phyloP scores from a whole-genome alignment of 805 yeast genomes.

The Tetrapisispora fleetii region DNA sequence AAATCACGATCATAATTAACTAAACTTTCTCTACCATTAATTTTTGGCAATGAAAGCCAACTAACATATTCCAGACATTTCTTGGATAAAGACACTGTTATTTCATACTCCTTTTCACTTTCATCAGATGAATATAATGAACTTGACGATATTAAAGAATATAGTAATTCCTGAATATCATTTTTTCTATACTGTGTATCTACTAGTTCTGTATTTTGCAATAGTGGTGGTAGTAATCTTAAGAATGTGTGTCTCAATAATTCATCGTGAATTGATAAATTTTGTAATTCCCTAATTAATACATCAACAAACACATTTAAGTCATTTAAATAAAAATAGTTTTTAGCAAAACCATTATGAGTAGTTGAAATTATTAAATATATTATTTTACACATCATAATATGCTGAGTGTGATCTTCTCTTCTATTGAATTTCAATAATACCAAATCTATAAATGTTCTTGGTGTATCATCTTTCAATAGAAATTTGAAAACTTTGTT shows the following conservation, averaged over 20 bases:
- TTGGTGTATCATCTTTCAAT: constrained; percentile 33
- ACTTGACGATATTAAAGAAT: constrained; percentile 32
- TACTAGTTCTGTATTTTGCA: constrained; percentile 54
- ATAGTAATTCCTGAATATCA: constrained; percentile 43
- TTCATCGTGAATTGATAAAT: constrained; percentile 52
- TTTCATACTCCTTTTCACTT: constrained; percentile 21
- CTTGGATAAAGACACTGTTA: constrained; percentile 35
- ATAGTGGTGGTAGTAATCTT: constrained; percentile 62
- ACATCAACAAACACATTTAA: constrained; percentile 77
- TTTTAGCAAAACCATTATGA: constrained; percentile 40
- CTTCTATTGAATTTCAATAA: constrained; percentile 66
- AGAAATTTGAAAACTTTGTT: constrained; percentile 52
- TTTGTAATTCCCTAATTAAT: constrained; percentile 65
- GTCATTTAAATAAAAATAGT: constrained; percentile 73
- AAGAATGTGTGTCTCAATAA: constrained; percentile 58
- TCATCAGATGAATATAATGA: constrained; percentile 18
- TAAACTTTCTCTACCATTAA: constrained; percentile 5
- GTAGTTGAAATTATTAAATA: constrained; percentile 60
- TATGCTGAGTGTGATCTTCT: constrained; percentile 61
- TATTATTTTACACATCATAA: constrained; percentile 68
- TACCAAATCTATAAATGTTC: constrained; percentile 55
- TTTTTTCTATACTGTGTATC: constrained; percentile 47
- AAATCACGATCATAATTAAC: constrained; percentile 2
- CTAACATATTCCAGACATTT: constrained; percentile 28
- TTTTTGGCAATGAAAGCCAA: constrained; percentile 23